These are phyloP conservation scores for Auriscalpium vulgare DNA, from an alignment of 768 basidiomycete genomes.

Conservation along the genomic window DNA sequence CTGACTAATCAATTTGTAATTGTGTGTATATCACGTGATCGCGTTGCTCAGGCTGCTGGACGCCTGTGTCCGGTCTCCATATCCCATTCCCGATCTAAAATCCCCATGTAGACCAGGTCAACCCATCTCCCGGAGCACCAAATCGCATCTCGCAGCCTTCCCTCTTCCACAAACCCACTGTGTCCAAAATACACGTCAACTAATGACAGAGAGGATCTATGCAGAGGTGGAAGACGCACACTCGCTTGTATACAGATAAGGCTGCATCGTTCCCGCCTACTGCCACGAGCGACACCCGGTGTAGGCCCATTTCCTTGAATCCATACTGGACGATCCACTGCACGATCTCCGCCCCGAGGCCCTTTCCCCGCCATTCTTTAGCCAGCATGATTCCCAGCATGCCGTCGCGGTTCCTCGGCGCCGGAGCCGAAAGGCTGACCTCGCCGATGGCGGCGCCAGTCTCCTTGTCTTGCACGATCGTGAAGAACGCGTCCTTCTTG, in stretches of 20 bases:
- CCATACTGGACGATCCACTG: slow-evolving; percentile 33
- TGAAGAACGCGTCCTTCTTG: slow-evolving; percentile 15
- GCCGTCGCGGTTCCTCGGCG: slow-evolving; percentile 25
- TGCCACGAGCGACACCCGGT: slow-evolving; percentile 34
- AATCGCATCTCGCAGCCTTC: not conserved
- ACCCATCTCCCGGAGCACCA: not conserved
- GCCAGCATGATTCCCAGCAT: slow-evolving; percentile 25
- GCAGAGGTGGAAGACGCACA: slow-evolving; percentile 24
- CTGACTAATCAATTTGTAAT: too few relatives aligned
- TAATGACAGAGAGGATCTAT: not conserved
- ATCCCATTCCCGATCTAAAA: slow-evolving; percentile 11
- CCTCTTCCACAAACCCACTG: slow-evolving; percentile 12
- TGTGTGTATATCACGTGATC: too few relatives aligned
- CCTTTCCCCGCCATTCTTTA: slow-evolving; percentile 28
- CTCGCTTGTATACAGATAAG: slow-evolving; percentile 31
- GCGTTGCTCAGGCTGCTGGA: too few relatives aligned
- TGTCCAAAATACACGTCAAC: not conserved
- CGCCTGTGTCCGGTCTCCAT: not conserved
- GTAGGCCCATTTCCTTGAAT: slow-evolving; percentile 32
- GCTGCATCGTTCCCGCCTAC: slow-evolving; percentile 32
- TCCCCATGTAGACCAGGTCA: slow-evolving; percentile 7
- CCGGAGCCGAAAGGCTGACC: slow-evolving; percentile 19
- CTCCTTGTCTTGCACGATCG: slow-evolving; percentile 22
- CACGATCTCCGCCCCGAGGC: slow-evolving; percentile 35
- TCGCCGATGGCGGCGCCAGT: slow-evolving; percentile 27